Base-by-base conservation (phyloP, 108 stramenopile species). In the Nitzschia sp. region DNA sequence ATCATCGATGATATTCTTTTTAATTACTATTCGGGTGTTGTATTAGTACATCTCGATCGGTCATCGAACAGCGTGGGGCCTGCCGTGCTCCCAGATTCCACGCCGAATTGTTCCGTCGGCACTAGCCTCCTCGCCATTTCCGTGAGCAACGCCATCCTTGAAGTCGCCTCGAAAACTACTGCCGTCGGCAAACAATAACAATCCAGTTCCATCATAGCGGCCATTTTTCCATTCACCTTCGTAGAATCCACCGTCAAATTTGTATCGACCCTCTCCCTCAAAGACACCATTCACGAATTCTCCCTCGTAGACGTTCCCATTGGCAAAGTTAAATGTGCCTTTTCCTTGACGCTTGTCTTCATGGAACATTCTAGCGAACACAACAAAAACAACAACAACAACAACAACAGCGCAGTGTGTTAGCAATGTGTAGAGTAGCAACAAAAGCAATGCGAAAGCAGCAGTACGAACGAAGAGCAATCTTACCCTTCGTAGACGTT, bases 221-320 rank as follows among this genome's bases (percentile, higher is more conserved):
- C 66, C 81, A 21, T 28, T 25, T 38, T 61, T 70, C 70, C 69
- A 82, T 34, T 79, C 66, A 34, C 81, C 81, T 71, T 79, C 74
- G 61, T 82, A 82, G 25, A 41, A 66, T 27, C 80, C 80, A 21
- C 59, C 69, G 8, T 58, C 65, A 68, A 79, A 75, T 8, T 64
- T 53, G 28, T 70, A 79, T 0, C 54, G 21, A 36, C 79, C 78
- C 41, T 38, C 5, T 13, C 78, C 78, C 34, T 80, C 72, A 68
- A 69, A 73, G 21, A 73, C 41, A 29, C 78, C 80, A 58, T 79
- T 70, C 4, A 52, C 28, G 56, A 76, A 85, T 13, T 79, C 77
- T 45, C 84, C 84, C 52, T 83, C 71, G 50, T 83, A 83, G 19
- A 76, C 34, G 41, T 66, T 76, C 5, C 82, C 82, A 65, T 83